Conservation (phyloP, 768 basidiomycete genomes). For the Pleurotus djamor region DNA sequence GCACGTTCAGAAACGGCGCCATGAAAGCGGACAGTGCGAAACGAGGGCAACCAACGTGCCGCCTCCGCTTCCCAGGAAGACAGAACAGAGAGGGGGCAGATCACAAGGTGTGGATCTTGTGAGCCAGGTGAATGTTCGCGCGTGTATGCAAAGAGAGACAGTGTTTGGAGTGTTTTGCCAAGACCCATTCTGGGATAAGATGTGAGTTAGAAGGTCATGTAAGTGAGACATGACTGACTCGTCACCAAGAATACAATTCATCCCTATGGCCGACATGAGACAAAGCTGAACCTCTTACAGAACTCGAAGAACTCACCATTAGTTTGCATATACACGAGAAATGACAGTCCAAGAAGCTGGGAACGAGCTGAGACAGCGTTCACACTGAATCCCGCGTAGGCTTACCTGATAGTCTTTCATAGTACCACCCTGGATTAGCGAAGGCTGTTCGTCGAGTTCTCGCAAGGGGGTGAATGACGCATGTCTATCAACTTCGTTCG, state of each 20-base stretch:
- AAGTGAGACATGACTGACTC: conserved; percentile 35
- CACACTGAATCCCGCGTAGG: not conserved
- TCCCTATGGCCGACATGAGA: conserved; percentile 29
- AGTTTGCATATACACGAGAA: conserved; percentile 62
- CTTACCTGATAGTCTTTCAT: conserved; percentile 74
- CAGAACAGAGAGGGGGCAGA: conserved; percentile 71
- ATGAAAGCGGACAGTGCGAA: conserved; percentile 59
- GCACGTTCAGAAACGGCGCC: conserved; percentile 51
- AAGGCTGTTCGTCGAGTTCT: conserved; percentile 44
- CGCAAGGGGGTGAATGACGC: conserved; percentile 31
- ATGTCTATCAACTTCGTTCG: conserved; percentile 18
- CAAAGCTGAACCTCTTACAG: not conserved
- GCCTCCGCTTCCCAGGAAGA: conserved; percentile 58
- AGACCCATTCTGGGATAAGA: conserved; percentile 53
- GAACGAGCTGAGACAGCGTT: not conserved
- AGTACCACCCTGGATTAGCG: conserved; percentile 47
- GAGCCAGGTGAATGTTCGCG: conserved; percentile 47
- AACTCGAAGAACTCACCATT: conserved; percentile 42
- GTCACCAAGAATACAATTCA: conserved; percentile 74
- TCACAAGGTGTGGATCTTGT: conserved; percentile 62
- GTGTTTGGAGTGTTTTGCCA: conserved; percentile 65
- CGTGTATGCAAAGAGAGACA: conserved; percentile 67
- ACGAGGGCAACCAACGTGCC: conserved; percentile 51
- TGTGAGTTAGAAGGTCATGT: not conserved
- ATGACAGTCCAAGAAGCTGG: conserved; percentile 62